Conservation (phyloP, 805 yeast species). For the Metschnikowia drakensbergensis region DNA sequence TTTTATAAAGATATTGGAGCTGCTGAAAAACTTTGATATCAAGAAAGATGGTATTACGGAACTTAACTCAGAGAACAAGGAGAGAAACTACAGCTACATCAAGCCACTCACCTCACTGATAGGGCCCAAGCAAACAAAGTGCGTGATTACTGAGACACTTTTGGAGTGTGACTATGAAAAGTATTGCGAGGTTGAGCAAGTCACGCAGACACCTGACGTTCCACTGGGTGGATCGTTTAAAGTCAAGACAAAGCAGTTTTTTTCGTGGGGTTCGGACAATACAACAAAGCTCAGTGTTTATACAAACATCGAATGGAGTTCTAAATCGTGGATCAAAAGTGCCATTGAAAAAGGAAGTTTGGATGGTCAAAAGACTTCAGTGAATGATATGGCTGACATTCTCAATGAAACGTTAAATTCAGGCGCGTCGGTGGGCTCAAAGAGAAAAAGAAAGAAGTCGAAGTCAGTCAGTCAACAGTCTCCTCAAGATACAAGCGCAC, state of each 20-base stretch:
- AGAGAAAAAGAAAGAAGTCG: conserved; percentile 13
- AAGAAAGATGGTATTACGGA: conserved; percentile 27
- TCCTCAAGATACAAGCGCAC: neutral
- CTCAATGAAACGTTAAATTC: conserved; percentile 8
- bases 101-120: conserved; percentile 76
- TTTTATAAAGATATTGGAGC: conserved; percentile 37
- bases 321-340: conserved; percentile 86
- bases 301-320: conserved; percentile 82
- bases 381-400: conserved; percentile 14
- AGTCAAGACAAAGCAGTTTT: conserved; percentile 64
- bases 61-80: conserved; percentile 35
- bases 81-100: conserved; percentile 59
- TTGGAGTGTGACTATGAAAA: conserved; percentile 53
- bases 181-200: conserved; percentile 56
- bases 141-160: conserved; percentile 54
- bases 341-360: conserved; percentile 82
- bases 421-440: conserved; percentile 11
- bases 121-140: conserved; percentile 90
- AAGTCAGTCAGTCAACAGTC: conserved; percentile 8
- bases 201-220: conserved; percentile 87
- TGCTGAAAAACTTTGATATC: conserved; percentile 26
- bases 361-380: conserved; percentile 63
- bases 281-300: conserved; percentile 57
- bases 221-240: conserved; percentile 85
- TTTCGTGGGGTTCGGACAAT: conserved; percentile 72